phyloP scores from a whole-genome alignment of 2,329 filamentous ascomycete species.

The Colletotrichum sublineola region DNA sequence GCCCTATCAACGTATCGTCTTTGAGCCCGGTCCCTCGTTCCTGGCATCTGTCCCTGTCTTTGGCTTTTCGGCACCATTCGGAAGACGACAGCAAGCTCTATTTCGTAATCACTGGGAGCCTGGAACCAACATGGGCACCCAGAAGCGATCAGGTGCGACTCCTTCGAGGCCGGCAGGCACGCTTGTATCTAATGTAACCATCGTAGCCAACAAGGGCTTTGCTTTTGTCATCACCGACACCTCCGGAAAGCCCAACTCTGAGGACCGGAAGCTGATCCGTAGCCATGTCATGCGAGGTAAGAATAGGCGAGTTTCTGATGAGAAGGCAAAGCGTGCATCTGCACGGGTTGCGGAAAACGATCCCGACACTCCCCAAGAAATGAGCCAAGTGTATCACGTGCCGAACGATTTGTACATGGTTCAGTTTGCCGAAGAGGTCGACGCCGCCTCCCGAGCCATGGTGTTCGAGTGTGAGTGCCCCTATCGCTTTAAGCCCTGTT shows the following conservation, averaged over 20 bases:
- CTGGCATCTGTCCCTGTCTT: background rate
- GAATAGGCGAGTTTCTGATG: slow-evolving; percentile 21
- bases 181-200: background rate
- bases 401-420: slow-evolving; percentile 46
- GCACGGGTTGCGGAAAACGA: background rate
- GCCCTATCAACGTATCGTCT: background rate
- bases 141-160: slow-evolving; percentile 25
- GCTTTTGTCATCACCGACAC: slow-evolving; percentile 47
- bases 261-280: slow-evolving; percentile 45
- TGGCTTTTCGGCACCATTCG: background rate
- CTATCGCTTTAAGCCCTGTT: too few species aligned
- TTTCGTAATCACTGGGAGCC: background rate
- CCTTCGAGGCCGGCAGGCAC: background rate
- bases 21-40: too few species aligned
- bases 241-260: slow-evolving; percentile 45
- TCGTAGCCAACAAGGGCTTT: slow-evolving; percentile 44
- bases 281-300: slow-evolving; percentile 43
- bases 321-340: background rate
- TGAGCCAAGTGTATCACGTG: background rate
- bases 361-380: background rate
- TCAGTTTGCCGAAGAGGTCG: slow-evolving; percentile 42
- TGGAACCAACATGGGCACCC: slow-evolving; percentile 4
- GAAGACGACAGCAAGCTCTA: background rate
- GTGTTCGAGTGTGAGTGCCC: slow-evolving; percentile 30
- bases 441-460: slow-evolving; percentile 20